These are phyloP conservation scores for Penicillium sp. DNA, from an alignment of 2,329 filamentous ascomycete genomes.

Conservation along the genomic window DNA sequence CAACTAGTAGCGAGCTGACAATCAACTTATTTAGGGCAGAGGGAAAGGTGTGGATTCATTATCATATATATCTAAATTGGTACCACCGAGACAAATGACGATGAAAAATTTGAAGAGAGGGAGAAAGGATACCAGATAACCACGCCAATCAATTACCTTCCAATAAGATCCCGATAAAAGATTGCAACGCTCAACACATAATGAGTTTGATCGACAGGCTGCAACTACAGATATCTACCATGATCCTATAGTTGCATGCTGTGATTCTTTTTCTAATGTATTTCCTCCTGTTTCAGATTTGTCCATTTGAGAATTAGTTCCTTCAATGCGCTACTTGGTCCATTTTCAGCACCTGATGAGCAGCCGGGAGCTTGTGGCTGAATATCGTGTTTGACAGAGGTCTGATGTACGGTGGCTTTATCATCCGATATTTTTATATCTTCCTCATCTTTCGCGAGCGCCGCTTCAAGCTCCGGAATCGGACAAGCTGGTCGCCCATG, in stretches of 20 bases:
- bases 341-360: not conserved
- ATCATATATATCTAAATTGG: too few relatives aligned
- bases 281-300: not conserved
- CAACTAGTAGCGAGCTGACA: too few relatives aligned
- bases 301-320: not conserved
- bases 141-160: not conserved
- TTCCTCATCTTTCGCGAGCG: not conserved
- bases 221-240: not conserved
- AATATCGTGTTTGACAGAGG: not conserved
- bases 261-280: not conserved
- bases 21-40: too few relatives aligned
- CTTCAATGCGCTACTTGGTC: not conserved
- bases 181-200: not conserved
- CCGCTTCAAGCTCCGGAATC: not conserved
- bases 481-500: slow-evolving; percentile 44
- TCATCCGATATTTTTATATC: not conserved
- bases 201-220: not conserved
- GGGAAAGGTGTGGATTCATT: too few relatives aligned
- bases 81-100: not conserved
- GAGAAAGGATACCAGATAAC: not conserved
- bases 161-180: not conserved
- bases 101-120: not conserved
- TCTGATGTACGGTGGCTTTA: not conserved
- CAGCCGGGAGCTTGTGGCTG: not conserved
- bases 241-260: not conserved